Conservation (phyloP, 192 early-diverging fungal species). For the Coemansia nantahalensis region DNA sequence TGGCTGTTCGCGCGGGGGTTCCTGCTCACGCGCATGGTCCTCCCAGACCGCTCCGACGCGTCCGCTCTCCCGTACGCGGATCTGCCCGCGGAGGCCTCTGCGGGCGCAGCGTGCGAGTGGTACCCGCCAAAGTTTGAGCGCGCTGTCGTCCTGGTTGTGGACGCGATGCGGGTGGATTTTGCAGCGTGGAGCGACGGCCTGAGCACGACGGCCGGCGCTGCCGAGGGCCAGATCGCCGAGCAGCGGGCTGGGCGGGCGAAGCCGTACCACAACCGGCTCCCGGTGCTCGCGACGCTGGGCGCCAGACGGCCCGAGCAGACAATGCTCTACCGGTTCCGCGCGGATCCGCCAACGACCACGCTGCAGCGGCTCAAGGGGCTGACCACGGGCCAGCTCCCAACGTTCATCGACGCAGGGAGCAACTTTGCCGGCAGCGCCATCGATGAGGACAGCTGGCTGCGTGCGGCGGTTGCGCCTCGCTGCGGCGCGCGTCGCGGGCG, state of each 20-base stretch:
- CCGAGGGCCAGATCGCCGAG: not conserved
- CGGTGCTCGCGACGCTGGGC: constrained; percentile 53
- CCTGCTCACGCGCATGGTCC: constrained; percentile 63
- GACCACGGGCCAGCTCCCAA: constrained; percentile 77
- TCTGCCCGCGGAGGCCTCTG: not conserved
- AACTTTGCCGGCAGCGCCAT: constrained; percentile 80
- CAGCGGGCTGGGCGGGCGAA: constrained; percentile 1
- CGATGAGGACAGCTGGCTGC: constrained; percentile 76
- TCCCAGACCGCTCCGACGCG: constrained; percentile 55
- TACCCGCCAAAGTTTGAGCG: constrained; percentile 56
- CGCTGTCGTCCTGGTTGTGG: constrained; percentile 68
- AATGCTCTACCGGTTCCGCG: constrained; percentile 66
- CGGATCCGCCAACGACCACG: constrained; percentile 79
- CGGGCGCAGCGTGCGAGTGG: constrained; percentile 18
- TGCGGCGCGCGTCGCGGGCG: constrained; percentile 19
- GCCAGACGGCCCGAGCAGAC: constrained; percentile 54
- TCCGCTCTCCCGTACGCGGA: constrained; percentile 10
- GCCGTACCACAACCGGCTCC: constrained; percentile 46
- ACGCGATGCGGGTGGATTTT: constrained; percentile 72
- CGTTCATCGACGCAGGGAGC: constrained; percentile 76
- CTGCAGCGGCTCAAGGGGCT: constrained; percentile 80
- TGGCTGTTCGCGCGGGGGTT: constrained; percentile 72
- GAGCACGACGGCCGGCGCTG: constrained; percentile 2
- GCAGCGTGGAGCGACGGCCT: constrained; percentile 50
- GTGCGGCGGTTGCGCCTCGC: constrained; percentile 51